These are phyloP conservation scores for Diaporthe nobilis DNA, from an alignment of 2,329 filamentous ascomycete species.

Conservation along the genomic window DNA sequence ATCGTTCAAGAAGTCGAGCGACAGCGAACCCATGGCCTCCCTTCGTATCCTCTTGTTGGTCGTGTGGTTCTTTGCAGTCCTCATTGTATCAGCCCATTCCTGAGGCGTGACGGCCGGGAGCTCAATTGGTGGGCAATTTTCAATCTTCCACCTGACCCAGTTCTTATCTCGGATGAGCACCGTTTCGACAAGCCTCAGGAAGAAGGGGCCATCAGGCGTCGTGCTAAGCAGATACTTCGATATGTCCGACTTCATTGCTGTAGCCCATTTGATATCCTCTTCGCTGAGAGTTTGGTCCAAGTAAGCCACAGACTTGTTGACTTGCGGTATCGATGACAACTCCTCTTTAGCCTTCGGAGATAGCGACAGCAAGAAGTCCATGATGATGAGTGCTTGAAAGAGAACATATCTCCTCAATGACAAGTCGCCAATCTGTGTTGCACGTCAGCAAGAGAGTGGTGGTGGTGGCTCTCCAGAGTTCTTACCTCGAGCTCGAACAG, in stretches of 20 bases:
- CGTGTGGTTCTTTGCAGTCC: conserved; percentile 74
- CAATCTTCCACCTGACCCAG: conserved; percentile 98
- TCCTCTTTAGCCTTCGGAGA: conserved; percentile 87
- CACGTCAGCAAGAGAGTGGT: conserved; percentile 45
- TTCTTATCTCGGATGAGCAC: conserved; percentile 97
- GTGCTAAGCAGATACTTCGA: conserved; percentile 86
- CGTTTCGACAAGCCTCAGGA: conserved; percentile 96
- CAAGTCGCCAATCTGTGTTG: conserved; percentile 83
- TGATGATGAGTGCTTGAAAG: conserved; percentile 92
- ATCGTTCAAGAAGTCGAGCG: conserved; percentile 84
- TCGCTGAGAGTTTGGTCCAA: conserved; percentile 80
- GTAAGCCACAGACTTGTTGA: conserved; percentile 92
- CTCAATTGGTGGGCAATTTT: conserved; percentile 91
- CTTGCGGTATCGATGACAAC: conserved; percentile 70
- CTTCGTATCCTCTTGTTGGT: conserved; percentile 79
- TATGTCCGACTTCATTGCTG: conserved; percentile 82
- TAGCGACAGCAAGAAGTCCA: conserved; percentile 95
- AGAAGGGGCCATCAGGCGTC: conserved; percentile 84
- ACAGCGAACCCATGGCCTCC: conserved; percentile 78
- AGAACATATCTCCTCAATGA: conserved; percentile 95
- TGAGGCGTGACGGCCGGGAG: conserved; percentile 77
- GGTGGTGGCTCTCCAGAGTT: neutral
- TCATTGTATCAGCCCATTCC: conserved; percentile 79
- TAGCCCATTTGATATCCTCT: conserved; percentile 92
- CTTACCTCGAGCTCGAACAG: conserved; percentile 93